Evolutionary conservation across 2,329 filamentous ascomycete genomes (phyloP).

Genomic region (Colletotrichum sp.): DNA sequence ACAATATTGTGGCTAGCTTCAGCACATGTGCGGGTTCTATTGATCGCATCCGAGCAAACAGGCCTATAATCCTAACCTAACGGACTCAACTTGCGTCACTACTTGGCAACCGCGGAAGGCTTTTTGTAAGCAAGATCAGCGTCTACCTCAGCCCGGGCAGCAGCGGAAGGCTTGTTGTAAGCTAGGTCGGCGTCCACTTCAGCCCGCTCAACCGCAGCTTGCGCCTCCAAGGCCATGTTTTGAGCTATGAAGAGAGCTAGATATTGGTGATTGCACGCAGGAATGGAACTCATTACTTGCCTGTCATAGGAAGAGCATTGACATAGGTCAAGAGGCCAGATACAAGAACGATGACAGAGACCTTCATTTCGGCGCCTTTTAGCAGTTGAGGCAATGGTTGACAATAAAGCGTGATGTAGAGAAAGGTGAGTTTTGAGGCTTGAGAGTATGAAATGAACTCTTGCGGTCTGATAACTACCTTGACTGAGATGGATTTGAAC

Average conservation of each 20-base stretch:
- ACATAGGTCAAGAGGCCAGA: neutral
- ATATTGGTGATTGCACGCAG: rapidly evolving
- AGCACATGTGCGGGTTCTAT: neutral
- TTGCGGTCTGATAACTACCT: neutral
- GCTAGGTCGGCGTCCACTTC: neutral
- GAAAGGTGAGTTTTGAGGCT: rapidly evolving
- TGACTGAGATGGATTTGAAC: neutral
- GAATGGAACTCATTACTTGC: too few relatives aligned
- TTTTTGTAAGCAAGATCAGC: neutral
- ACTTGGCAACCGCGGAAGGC: neutral
- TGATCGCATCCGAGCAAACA: rapidly evolving
- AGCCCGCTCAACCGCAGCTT: neutral
- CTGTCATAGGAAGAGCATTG: neutral
- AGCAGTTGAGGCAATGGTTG: neutral
- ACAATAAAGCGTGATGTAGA: rapidly evolving
- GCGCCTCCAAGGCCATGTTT: neutral
- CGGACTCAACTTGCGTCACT: neutral
- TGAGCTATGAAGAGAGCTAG: rapidly evolving
- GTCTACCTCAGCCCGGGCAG: neutral
- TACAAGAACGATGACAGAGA: neutral
- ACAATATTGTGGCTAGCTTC: neutral
- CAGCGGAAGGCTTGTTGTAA: neutral
- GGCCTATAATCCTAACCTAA: neutral
- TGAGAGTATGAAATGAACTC: neutral
- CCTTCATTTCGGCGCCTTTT: neutral